Conservation (phyloP, 129 eudicot species). For the Lonicera japonica region DNA sequence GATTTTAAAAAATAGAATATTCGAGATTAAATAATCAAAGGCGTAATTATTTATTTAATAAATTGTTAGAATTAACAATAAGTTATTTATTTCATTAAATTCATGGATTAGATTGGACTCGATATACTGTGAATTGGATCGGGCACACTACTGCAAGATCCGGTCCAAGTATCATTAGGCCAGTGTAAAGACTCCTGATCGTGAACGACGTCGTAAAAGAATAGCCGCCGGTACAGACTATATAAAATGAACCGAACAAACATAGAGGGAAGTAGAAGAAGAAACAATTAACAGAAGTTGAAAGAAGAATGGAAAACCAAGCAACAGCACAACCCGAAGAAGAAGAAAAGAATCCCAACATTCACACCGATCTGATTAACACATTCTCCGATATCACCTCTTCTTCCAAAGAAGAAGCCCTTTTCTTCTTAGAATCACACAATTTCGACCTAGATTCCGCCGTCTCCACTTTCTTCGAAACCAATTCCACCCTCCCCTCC, state of each 20-base stretch:
- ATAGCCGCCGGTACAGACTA: too few species aligned
- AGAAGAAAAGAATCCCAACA: constrained; percentile 8
- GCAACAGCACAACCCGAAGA: not conserved
- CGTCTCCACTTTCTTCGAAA: constrained; percentile 65
- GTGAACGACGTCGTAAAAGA: not conserved
- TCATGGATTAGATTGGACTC: too few species aligned
- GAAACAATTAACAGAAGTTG: constrained; percentile 1
- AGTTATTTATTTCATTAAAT: too few species aligned
- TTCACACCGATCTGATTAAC: constrained; percentile 22
- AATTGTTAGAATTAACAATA: too few species aligned
- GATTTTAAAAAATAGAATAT: too few species aligned
- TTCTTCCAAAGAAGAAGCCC: constrained; percentile 51
- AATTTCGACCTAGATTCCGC: constrained; percentile 66
- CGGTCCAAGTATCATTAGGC: too few species aligned
- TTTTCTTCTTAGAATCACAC: constrained; percentile 63
- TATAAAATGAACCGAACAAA: too few species aligned
- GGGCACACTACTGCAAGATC: too few species aligned
- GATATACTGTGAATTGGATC: too few species aligned
- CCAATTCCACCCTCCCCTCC: constrained; percentile 17
- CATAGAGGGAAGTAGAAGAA: not conserved
- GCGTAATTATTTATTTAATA: too few species aligned
- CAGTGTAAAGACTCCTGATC: too few species aligned
- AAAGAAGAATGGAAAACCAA: constrained; percentile 34
- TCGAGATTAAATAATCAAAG: too few species aligned
- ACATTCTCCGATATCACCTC: constrained; percentile 50